phyloP scores from a whole-genome alignment of 768 basidiomycete species.

The Ramaria sp. region DNA sequence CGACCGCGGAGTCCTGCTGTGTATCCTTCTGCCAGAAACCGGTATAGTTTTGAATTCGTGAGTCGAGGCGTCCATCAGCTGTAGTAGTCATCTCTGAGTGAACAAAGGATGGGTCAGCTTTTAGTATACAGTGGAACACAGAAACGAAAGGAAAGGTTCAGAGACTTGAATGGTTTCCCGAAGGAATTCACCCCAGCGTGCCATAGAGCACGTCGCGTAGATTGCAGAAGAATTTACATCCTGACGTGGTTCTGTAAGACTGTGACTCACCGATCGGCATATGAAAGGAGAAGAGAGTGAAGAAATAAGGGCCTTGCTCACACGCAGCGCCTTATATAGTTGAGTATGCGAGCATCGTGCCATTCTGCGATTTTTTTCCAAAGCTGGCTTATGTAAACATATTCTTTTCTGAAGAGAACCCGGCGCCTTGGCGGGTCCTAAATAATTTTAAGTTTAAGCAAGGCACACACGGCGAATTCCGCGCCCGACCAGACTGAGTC shows the following conservation, averaged over 20 bases:
- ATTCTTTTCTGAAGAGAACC: no score
- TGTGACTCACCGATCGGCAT: no score
- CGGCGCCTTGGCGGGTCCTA: no score
- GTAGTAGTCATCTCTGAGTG: constrained; percentile 15
- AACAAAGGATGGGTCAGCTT: neutral
- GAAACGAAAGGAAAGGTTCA: constrained; percentile 27
- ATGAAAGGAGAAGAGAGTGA: no score
- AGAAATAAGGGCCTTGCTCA: no score
- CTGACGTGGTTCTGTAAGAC: constrained; percentile 11
- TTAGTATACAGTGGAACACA: neutral
- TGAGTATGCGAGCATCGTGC: no score
- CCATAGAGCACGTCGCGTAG: constrained; percentile 41
- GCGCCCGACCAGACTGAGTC: no score
- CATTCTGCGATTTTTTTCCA: no score
- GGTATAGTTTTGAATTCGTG: constrained; percentile 77
- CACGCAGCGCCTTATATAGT: no score
- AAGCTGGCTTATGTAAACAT: no score
- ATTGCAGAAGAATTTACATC: constrained; percentile 38
- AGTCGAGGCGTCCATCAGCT: constrained; percentile 49
- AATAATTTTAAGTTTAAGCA: no score
- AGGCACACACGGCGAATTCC: no score
- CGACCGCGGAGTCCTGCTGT: constrained; percentile 48
- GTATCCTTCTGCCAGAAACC: constrained; percentile 87
- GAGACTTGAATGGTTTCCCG: constrained; percentile 77
- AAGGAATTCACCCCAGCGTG: constrained; percentile 54